Conservation (phyloP, 2,329 filamentous ascomycete genomes). For the Beauveria sp. region DNA sequence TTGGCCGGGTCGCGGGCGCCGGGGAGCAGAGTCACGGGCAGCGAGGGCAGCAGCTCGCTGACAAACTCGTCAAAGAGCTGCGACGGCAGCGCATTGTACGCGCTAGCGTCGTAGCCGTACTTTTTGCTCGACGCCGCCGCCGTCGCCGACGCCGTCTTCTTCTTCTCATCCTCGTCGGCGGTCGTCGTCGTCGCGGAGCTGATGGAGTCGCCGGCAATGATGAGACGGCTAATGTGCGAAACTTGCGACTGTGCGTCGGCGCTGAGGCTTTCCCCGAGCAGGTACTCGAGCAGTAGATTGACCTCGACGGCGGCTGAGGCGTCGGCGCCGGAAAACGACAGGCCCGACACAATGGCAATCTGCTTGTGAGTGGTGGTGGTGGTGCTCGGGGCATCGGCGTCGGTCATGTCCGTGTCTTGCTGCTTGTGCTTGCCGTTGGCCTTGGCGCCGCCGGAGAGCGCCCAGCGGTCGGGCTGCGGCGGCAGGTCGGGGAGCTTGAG, state of each 20-base stretch:
- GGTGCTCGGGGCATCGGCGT: constrained; percentile 19
- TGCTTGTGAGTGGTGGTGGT: constrained; percentile 35
- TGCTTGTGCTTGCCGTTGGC: constrained; percentile 25
- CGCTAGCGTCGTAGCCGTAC: constrained; percentile 85
- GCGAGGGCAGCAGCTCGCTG: constrained; percentile 68
- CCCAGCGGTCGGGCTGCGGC: constrained; percentile 74
- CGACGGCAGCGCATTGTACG: constrained; percentile 82
- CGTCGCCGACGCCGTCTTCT: constrained; percentile 20
- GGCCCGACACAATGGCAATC: constrained; percentile 80
- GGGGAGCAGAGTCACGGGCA: constrained; percentile 84
- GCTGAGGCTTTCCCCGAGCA: constrained; percentile 72
- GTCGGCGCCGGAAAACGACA: constrained; percentile 71
- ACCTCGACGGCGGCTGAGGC: constrained; percentile 65
- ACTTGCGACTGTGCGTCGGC: constrained; percentile 50
- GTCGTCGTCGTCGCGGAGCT: constrained; percentile 46
- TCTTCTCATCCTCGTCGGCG: constrained; percentile 31
- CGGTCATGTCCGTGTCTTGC: constrained; percentile 51
- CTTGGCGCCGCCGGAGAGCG: constrained; percentile 39
- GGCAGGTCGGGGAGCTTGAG: constrained; percentile 82
- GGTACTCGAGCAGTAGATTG: constrained; percentile 74
- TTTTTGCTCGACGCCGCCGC: constrained; percentile 50
- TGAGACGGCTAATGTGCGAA: constrained; percentile 68
- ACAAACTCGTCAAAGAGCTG: constrained; percentile 80
- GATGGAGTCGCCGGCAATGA: constrained; percentile 90
- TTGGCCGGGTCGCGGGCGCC: constrained; percentile 83